Percentiles rank a stretch among this genome's conserved stretches.
Conservation (phyloP, 2,329 filamentous ascomycete genomes). For the Lachnellula subtilissima region DNA sequence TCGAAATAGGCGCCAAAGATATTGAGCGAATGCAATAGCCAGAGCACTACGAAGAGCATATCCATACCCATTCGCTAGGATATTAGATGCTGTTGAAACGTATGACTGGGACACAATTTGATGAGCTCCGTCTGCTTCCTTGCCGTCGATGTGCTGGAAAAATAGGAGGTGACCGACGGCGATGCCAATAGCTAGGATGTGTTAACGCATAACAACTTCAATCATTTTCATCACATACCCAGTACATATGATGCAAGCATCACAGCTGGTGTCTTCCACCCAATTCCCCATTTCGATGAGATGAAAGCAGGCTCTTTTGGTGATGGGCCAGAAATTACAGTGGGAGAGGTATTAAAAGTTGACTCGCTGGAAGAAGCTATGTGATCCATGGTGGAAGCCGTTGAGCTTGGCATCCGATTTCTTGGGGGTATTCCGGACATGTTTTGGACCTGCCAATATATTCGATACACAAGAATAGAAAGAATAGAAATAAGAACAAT, state of each 20-base stretch:
- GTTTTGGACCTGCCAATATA: background rate
- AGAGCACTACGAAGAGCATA: background rate
- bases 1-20: slow-evolving; percentile 4
- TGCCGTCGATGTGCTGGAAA: background rate
- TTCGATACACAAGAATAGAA: background rate
- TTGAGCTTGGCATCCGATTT: background rate
- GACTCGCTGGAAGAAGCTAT: too few relatives aligned
- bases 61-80: background rate
- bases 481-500: background rate
- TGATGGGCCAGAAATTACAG: too few relatives aligned
- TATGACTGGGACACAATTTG: slow-evolving; percentile 1
- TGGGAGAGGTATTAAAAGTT: too few relatives aligned
- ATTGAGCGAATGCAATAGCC: slow-evolving; percentile 2
- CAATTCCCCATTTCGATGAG: too few relatives aligned
- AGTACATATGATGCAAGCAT: too few relatives aligned
- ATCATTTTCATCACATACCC: too few relatives aligned
- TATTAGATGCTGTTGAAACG: slow-evolving; percentile 2
- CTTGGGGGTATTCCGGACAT: background rate
- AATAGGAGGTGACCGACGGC: background rate
- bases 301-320: too few relatives aligned
- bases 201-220: too few relatives aligned
- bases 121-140: slow-evolving; percentile 1
- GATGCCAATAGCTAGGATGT: background rate
- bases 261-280: too few relatives aligned
- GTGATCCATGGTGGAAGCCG: too few relatives aligned